Evolutionary conservation across 1,284 basidiomycete genomes (phyloP).

Genomic region (Malassezia psittaci): DNA sequence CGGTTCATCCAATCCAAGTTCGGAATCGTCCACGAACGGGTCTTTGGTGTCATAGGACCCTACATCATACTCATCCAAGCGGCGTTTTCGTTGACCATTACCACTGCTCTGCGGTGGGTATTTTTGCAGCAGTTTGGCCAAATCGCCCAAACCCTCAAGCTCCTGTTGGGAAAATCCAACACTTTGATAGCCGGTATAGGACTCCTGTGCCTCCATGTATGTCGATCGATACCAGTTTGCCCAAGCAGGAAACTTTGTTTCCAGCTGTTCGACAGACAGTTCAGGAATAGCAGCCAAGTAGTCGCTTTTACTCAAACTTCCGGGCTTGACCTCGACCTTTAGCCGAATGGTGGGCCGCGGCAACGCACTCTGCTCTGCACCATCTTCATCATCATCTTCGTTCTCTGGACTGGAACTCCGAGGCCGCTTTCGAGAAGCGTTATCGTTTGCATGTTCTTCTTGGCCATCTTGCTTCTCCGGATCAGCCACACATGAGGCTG

Average conservation of each 20-base stretch:
- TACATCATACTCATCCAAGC: conserved; percentile 30
- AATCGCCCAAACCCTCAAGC: conserved; percentile 26
- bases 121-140: conserved; percentile 31
- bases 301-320: conserved; percentile 15
- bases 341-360: conserved; percentile 22
- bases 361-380: conserved; percentile 10
- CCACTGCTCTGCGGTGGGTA: conserved; percentile 22
- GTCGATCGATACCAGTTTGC: conserved; percentile 34
- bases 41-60: conserved; percentile 72
- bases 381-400: not conserved
- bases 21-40: conserved; percentile 95
- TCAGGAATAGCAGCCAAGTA: conserved; percentile 40
- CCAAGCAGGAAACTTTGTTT: conserved; percentile 27
- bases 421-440: conserved; percentile 1
- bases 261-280: conserved; percentile 28
- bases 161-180: conserved; percentile 15
- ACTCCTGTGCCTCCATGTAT: conserved; percentile 16
- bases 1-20: conserved; percentile 76
- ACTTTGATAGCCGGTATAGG: conserved; percentile 15
- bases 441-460: not conserved
- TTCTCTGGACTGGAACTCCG: conserved; percentile 6
- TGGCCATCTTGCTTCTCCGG: too few species aligned
- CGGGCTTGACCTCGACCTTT: conserved; percentile 1
- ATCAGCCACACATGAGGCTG: too few species aligned
- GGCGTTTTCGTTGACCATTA: conserved; percentile 14